phyloP scores from a whole-genome alignment of 202 grass and related monocot genomes.

The Setaria viridis region DNA sequence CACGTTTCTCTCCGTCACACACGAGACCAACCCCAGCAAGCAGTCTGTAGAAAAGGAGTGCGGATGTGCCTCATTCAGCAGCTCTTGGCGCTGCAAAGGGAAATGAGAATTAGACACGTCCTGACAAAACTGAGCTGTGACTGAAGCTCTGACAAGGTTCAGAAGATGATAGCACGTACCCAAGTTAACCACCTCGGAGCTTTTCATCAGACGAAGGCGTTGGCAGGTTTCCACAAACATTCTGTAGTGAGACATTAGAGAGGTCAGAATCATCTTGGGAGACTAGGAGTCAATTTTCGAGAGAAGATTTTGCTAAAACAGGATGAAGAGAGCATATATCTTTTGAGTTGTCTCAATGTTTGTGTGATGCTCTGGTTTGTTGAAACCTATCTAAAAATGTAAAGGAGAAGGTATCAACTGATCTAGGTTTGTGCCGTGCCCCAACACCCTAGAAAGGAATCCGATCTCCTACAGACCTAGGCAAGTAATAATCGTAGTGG shows the following conservation, averaged over 20 bases:
- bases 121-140: background rate
- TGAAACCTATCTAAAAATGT: background rate
- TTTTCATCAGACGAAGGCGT: conserved; percentile 88
- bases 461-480: conserved; percentile 27
- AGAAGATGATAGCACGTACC: conserved; percentile 40
- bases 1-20: conserved; percentile 54
- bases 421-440: background rate
- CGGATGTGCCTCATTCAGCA: conserved; percentile 38
- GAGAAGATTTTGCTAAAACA: background rate
- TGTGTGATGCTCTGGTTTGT: conserved; percentile 2
- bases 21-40: conserved; percentile 45
- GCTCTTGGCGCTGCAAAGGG: conserved; percentile 70
- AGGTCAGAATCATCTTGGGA: conserved; percentile 29
- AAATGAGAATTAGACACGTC: conserved; percentile 20
- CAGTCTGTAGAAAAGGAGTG: conserved; percentile 20
- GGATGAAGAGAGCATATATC: conserved; percentile 1
- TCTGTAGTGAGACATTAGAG: conserved; percentile 47
- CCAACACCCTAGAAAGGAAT: conserved; percentile 19
- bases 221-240: conserved; percentile 92
- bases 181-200: conserved; percentile 73
- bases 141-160: background rate
- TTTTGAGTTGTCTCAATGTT: conserved; percentile 7
- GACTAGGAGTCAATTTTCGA: background rate
- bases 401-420: background rate
- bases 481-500: background rate